Evolutionary conservation across 805 yeast genomes (phyloP).

Genomic region (Allodekkera sacchari): DNA sequence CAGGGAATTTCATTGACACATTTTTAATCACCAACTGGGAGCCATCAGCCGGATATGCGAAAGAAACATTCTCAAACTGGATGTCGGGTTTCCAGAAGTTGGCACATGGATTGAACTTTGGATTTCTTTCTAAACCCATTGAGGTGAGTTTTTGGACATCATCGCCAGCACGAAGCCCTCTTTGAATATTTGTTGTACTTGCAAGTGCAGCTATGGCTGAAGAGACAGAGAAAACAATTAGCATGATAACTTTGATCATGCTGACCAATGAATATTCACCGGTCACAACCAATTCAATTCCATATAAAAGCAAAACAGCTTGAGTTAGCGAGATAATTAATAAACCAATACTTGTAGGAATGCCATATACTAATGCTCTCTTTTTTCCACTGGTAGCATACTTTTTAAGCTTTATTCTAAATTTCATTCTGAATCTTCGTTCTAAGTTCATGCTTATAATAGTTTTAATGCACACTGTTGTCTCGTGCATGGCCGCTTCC

Average conservation of each 20-base stretch:
- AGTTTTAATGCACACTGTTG: slow-evolving; percentile 52
- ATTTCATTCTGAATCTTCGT: slow-evolving; percentile 34
- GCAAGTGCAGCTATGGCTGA: slow-evolving; percentile 51
- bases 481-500: slow-evolving; percentile 46
- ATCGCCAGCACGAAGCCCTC: slow-evolving; percentile 82
- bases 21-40: slow-evolving; percentile 27
- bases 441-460: slow-evolving; percentile 51
- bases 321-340: slow-evolving; percentile 54
- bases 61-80: slow-evolving; percentile 38
- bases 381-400: slow-evolving; percentile 33
- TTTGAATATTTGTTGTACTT: slow-evolving; percentile 69
- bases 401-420: slow-evolving; percentile 20
- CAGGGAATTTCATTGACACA: slow-evolving; percentile 33
- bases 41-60: slow-evolving; percentile 35
- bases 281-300: slow-evolving; percentile 58
- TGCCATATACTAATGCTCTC: slow-evolving; percentile 56
- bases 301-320: slow-evolving; percentile 70
- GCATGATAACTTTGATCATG: slow-evolving; percentile 60
- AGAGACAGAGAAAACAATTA: slow-evolving; percentile 66
- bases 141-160: too few species aligned
- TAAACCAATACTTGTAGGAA: slow-evolving; percentile 54
- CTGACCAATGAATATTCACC: slow-evolving; percentile 47
- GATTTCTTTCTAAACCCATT: too few species aligned
- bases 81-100: too few species aligned
- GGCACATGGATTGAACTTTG: too few species aligned